phyloP scores from a whole-genome alignment of 257 asterid species.

The Catharanthus roseus region DNA sequence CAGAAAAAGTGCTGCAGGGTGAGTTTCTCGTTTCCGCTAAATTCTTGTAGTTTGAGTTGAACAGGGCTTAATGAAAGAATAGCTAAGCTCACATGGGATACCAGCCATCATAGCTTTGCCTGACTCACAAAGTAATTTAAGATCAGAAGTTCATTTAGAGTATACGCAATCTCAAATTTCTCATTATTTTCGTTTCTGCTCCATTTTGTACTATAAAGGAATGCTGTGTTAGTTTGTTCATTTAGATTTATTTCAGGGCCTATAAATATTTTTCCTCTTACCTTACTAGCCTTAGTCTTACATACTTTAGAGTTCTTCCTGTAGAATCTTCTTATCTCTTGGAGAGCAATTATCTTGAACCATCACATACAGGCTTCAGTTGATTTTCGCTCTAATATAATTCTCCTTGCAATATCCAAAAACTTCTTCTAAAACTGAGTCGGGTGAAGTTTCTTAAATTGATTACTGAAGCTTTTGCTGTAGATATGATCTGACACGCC shows the following conservation, averaged over 20 bases:
- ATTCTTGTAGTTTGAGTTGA: constrained; percentile 9
- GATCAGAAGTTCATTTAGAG: background rate
- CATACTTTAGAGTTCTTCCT: background rate
- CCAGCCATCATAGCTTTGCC: background rate
- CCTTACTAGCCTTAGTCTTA: too few species aligned
- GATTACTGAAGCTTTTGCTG: constrained; percentile 16
- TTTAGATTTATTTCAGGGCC: background rate
- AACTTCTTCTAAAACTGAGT: constrained; percentile 2
- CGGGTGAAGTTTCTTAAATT: background rate
- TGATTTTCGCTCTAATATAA: background rate
- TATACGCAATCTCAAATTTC: background rate
- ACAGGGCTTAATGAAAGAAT: background rate
- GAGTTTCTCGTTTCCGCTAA: constrained; percentile 19
- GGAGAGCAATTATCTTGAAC: background rate
- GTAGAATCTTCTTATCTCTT: background rate
- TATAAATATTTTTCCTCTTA: background rate
- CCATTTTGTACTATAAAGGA: too few species aligned
- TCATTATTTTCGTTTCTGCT: background rate
- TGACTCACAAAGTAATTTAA: background rate
- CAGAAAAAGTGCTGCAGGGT: constrained; percentile 99
- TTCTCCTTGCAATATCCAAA: background rate
- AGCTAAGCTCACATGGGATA: background rate
- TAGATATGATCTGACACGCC: constrained; percentile 92
- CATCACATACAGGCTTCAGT: background rate
- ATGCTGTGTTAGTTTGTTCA: too few species aligned